Conservation (phyloP, 306 rosid genomes). For the Ammopiptanthus mongolicus region DNA sequence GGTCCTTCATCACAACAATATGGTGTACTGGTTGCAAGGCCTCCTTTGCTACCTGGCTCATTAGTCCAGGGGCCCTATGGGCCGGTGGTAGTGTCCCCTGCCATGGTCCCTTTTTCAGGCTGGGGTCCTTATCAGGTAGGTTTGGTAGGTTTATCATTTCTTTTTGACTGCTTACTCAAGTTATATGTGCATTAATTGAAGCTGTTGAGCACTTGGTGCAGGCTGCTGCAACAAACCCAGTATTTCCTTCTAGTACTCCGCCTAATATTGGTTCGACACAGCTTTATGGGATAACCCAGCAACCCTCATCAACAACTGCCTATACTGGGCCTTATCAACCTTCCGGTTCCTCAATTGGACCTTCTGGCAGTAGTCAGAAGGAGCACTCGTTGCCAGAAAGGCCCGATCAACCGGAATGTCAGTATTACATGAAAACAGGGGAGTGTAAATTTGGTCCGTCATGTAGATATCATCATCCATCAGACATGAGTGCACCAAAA, state of each 20-base stretch:
- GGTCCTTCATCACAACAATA: slow-evolving; percentile 75
- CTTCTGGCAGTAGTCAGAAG: slow-evolving; percentile 59
- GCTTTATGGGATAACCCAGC: slow-evolving; percentile 61
- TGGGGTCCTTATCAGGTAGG: slow-evolving; percentile 88
- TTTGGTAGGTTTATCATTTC: slow-evolving; percentile 43
- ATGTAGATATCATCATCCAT: slow-evolving; percentile 97
- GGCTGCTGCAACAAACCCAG: slow-evolving; percentile 61
- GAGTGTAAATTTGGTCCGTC: slow-evolving; percentile 94
- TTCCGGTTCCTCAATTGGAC: slow-evolving; percentile 55
- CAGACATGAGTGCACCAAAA: slow-evolving; percentile 50
- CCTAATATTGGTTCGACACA: slow-evolving; percentile 55
- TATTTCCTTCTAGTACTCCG: slow-evolving; percentile 60
- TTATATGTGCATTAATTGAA: slow-evolving; percentile 24
- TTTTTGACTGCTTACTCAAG: slow-evolving; percentile 15
- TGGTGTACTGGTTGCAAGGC: slow-evolving; percentile 76
- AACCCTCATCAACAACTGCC: slow-evolving; percentile 47
- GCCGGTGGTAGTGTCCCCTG: slow-evolving; percentile 65
- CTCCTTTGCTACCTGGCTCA: slow-evolving; percentile 70
- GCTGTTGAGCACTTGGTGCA: slow-evolving; percentile 39
- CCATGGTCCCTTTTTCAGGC: slow-evolving; percentile 69
- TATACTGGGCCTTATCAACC: slow-evolving; percentile 59
- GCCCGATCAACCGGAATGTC: slow-evolving; percentile 94
- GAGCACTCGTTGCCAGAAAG: slow-evolving; percentile 81
- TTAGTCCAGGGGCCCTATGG: slow-evolving; percentile 77
- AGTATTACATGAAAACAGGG: slow-evolving; percentile 90